Percentiles rank a stretch among this genome's conserved stretches.
These are phyloP conservation scores for Talaromyces sp. DNA, from an alignment of 2,329 filamentous ascomycete genomes.

Conservation along the genomic window DNA sequence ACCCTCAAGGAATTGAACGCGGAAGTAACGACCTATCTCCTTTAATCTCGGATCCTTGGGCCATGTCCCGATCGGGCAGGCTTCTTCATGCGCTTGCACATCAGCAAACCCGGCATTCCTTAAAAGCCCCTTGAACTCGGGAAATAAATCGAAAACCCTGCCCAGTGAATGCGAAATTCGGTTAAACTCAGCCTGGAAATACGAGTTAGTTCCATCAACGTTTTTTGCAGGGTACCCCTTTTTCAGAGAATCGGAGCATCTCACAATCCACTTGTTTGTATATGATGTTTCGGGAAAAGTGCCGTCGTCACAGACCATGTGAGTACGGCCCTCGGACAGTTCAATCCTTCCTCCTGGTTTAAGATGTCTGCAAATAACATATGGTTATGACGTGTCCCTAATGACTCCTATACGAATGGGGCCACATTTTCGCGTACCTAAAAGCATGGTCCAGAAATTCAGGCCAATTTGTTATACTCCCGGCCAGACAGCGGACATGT, in stretches of 20 bases:
- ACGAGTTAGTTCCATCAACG: neutral
- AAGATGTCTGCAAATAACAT: constrained; percentile 21
- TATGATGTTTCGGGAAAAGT: constrained; percentile 17
- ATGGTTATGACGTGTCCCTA: neutral
- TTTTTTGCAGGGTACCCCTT: no score
- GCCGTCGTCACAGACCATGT: constrained; percentile 25
- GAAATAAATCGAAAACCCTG: constrained; percentile 18
- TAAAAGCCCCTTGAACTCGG: constrained; percentile 16
- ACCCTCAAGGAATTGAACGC: constrained; percentile 22
- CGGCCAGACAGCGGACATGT: constrained; percentile 23
- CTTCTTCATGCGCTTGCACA: constrained; percentile 19
- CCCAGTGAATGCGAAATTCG: constrained; percentile 36
- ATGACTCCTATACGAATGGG: neutral
- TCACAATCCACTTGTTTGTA: constrained; percentile 15
- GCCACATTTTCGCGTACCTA: constrained; percentile 16
- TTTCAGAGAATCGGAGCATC: neutral
- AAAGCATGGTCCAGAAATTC: constrained; percentile 19
- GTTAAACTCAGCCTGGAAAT: constrained; percentile 17
- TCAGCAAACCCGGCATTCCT: constrained; percentile 24
- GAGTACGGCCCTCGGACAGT: constrained; percentile 20
- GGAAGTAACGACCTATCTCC: constrained; percentile 24
- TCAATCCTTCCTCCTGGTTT: constrained; percentile 30
- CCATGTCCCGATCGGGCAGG: constrained; percentile 28
- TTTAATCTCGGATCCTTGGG: constrained; percentile 25
- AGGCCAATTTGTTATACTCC: constrained; percentile 22